phyloP scores from a whole-genome alignment of 768 basidiomycete species.

The Xanthoconium stramineum region DNA sequence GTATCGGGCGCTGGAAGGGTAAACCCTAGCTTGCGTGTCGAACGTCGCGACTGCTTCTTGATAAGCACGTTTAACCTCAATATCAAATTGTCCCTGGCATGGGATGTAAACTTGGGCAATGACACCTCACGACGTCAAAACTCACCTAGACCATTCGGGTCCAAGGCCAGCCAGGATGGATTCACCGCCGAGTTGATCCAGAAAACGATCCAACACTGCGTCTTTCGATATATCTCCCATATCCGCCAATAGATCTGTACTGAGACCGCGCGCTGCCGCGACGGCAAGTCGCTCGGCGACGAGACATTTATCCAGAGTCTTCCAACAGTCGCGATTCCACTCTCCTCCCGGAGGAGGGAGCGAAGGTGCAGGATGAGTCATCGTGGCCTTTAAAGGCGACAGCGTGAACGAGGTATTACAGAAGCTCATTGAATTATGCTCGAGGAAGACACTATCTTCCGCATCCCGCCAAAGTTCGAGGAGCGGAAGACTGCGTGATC shows the following conservation, averaged over 20 bases:
- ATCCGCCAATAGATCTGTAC: slow-evolving; percentile 42
- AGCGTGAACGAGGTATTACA: slow-evolving; percentile 14
- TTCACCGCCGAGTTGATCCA: slow-evolving; percentile 45
- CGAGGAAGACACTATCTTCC: slow-evolving; percentile 29
- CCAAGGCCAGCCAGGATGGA: slow-evolving; percentile 40
- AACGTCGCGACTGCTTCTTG: slow-evolving; percentile 23
- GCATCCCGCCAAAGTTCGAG: slow-evolving; percentile 30
- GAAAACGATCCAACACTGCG: slow-evolving; percentile 60
- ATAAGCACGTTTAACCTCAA: slow-evolving; percentile 32
- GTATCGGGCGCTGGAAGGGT: slow-evolving; percentile 12
- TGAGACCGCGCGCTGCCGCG: slow-evolving; percentile 30
- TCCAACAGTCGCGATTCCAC: slow-evolving; percentile 83
- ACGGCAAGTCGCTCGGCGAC: slow-evolving; percentile 63
- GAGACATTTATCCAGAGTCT: slow-evolving; percentile 72
- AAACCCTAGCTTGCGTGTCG: background rate
- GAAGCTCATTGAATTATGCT: slow-evolving; percentile 21
- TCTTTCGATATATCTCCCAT: slow-evolving; percentile 52
- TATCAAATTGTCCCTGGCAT: slow-evolving; percentile 19
- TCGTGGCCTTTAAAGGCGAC: slow-evolving; percentile 14
- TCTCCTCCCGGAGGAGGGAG: slow-evolving; percentile 20
- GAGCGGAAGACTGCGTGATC: slow-evolving; percentile 33
- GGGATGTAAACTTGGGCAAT: background rate
- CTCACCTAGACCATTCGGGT: slow-evolving; percentile 57
- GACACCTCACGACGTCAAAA: background rate
- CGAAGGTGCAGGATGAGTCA: background rate